Base-by-base conservation (phyloP, 169 alveolate species). In the Plasmodium gallinaceum region DNA sequence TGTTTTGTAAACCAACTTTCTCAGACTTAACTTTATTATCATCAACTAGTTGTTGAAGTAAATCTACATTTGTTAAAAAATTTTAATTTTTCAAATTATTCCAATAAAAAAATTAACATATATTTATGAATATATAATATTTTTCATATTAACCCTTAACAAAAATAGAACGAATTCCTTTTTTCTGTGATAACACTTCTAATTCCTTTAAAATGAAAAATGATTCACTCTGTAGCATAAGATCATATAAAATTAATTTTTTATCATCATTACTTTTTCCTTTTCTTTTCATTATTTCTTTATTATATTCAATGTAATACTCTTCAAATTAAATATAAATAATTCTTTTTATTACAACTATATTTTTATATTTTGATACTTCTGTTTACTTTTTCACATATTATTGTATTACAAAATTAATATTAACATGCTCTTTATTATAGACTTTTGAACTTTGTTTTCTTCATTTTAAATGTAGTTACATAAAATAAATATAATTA, bases 201-300 rank as follows among this genome's bases (percentile, higher is more conserved):
- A 91, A 52, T 68, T 91, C 94, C 68, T 78, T 91, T 43, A 80
- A 39, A 24, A 68, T 73, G 43, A 66, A 91, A 83, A 91, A 91
- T 22, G 92, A 87, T 26, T 87, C 90, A 45, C 88, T 74, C 52
- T 91, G 88, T 24, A 74, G 39, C 94, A 91, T 78, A 52, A 91
- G 72, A 60, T 91, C 88, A 70, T 72, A 91, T 73, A 91, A 52
- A 20, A 85, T 91, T 52, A 71, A 51, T 71, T 75, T 85, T 69
- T 78, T 83, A 26, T 91, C 92, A 32, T 91, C 94, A 52, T 75
- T 87, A 45, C 88, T 87, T 32, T 75, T 87, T 42, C 88, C 92
- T 24, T 74, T 87, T 66, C 64, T 88, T 75, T 74, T 75, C 90
- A 75, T 73, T 68, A 26, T 73, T 7, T 7, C 37, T 61, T 45